Base-by-base conservation (phyloP, 768 basidiomycete genomes). In the Cystofilobasidium bisporidii region DNA sequence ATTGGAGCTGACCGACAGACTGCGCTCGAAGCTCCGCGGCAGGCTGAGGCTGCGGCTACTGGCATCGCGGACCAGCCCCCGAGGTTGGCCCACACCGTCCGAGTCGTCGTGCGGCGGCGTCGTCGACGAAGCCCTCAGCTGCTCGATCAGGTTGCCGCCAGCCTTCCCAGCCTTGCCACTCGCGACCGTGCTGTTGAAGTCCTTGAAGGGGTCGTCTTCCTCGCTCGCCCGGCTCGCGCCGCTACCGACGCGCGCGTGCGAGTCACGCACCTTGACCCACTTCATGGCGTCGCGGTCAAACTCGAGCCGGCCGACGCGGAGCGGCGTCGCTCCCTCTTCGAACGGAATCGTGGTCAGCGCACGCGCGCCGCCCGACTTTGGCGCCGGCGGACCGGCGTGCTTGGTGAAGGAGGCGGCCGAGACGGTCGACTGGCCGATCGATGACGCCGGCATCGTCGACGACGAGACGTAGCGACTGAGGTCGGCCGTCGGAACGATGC, bases 391-490 rank as follows among this genome's bases (percentile, higher is more conserved):
- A n/a, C 76, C 77, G 32, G 70, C 71, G 71, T 77, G 77, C 78
- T 94, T 94, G 47, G 87, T 84, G 74, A 88, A 91, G 4, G 91
- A 91, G 0, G 84, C 85, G 0, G 85, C 85, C 71, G 87, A 88
- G 47, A 76, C 75, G 6, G 74, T 75, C 15, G 73, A 71, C n/a
- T 88, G 89, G 17, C 84, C 84, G 38, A 84, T 66, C 0, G 65
- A 60, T 8, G 59, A 22, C 11, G 38, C 30, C 4, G n/a, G 22
- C 28, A 14, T 8, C 12, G 91, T 92, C 73, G 90, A 89, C 18
- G 89, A 87, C 9, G 91, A 93, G 12, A 93, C 89, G 73, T 89
- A 90, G 30, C 92, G 87, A 73, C 87, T 89, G 55, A 92, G 80
- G 74, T 92, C 91, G 55, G 73, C 73, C 28, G 82, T 84, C 30